Percentiles rank a stretch among this genome's conserved stretches.
Conservation (phyloP, 129 eudicot genomes). For the Flaveria sonorensis region DNA sequence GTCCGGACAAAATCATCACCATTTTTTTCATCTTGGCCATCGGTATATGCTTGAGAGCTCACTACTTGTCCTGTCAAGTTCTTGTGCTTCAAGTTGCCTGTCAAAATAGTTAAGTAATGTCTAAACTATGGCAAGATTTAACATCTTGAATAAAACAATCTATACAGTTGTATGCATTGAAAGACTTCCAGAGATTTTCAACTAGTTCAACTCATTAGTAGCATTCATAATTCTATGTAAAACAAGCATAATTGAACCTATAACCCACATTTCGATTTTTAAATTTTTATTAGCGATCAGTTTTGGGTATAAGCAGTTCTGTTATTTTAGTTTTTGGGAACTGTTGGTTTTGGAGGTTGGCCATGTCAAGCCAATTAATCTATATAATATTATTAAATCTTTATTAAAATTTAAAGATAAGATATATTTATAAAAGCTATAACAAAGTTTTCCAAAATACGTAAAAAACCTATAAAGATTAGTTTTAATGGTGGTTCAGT, state of each 20-base stretch:
- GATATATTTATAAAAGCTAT: too few species aligned
- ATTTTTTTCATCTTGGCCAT: constrained; percentile 38
- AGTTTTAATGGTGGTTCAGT: not conserved
- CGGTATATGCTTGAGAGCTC: constrained; percentile 73
- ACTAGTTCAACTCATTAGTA: not conserved
- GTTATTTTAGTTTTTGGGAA: not conserved
- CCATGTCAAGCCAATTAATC: not conserved
- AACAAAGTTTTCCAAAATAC: not conserved
- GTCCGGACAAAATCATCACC: constrained; percentile 35
- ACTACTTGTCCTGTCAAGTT: constrained; percentile 69
- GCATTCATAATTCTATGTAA: not conserved
- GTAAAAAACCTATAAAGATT: not conserved
- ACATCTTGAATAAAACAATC: too few species aligned
- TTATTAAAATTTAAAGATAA: too few species aligned
- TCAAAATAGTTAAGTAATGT: constrained; percentile 14
- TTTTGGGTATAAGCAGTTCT: not conserved
- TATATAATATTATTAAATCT: too few species aligned
- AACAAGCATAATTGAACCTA: not conserved
- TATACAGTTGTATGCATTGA: not conserved
- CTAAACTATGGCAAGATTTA: not conserved
- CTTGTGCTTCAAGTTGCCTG: constrained; percentile 82
- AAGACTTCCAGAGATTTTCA: not conserved
- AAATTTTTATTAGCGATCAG: not conserved
- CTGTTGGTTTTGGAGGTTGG: not conserved
- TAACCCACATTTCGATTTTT: not conserved